Evolutionary conservation across 2,329 filamentous ascomycete genomes (phyloP).

Genomic region (Exserohilum rostratum): DNA sequence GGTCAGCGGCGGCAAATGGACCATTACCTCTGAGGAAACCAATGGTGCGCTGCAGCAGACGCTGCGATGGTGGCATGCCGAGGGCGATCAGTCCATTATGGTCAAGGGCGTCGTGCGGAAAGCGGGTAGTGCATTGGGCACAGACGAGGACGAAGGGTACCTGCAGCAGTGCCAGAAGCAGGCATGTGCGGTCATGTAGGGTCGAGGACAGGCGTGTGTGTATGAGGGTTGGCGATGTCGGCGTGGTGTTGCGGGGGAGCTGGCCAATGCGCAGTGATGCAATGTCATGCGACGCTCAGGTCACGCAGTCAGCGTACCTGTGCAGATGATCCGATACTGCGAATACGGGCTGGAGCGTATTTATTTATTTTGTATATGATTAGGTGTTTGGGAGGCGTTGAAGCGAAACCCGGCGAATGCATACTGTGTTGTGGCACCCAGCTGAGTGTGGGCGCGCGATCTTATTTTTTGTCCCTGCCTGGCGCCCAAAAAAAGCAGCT

Average conservation of each 20-base stretch:
- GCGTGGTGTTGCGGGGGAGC: slow-evolving; percentile 18
- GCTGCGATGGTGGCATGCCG: slow-evolving; percentile 90
- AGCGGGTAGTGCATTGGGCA: slow-evolving; percentile 53
- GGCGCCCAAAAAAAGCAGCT: slow-evolving; percentile 21
- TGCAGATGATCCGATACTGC: slow-evolving; percentile 9
- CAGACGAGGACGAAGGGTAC: slow-evolving; percentile 77
- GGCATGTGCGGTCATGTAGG: slow-evolving; percentile 54
- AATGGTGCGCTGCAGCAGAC: slow-evolving; percentile 74
- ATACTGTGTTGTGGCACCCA: neutral
- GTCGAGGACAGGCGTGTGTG: too few species aligned
- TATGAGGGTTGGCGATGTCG: neutral
- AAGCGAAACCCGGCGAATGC: neutral
- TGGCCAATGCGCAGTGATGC: slow-evolving; percentile 25
- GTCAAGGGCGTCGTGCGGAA: slow-evolving; percentile 75
- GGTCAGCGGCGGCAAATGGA: slow-evolving; percentile 88
- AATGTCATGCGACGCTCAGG: slow-evolving; percentile 39
- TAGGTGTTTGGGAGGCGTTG: neutral
- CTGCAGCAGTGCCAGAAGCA: slow-evolving; percentile 65
- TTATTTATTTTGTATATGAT: neutral
- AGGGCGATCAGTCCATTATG: slow-evolving; percentile 80
- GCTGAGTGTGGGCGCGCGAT: neutral
- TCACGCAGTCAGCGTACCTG: slow-evolving; percentile 36
- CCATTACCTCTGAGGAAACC: slow-evolving; percentile 75
- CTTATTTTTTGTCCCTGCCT: neutral
- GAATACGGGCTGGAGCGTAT: neutral